Evolutionary conservation across 2,329 filamentous ascomycete genomes (phyloP), one percentile per base, ranked within the genome.

Genomic region (Cladosporium velox): DNA sequence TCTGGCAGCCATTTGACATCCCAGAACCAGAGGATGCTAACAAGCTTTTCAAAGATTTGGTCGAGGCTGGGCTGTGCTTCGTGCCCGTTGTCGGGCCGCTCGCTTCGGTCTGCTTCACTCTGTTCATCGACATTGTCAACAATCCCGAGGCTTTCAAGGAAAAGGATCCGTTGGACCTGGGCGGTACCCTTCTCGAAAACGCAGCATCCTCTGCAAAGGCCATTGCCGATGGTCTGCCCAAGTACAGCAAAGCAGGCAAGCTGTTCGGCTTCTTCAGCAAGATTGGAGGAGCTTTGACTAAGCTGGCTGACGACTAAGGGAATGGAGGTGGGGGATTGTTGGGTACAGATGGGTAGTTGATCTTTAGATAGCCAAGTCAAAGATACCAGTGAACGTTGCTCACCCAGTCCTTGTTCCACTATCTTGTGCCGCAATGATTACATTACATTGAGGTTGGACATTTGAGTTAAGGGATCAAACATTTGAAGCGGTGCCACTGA

Each of bases 201-300:
- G 30, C 21, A n/a, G 54, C 54, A 15, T 18, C 28, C 24, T 34
- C 54, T 7, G 54, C 30, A 18, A 15, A 57, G 54, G 30, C 28
- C 5, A 57, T 57, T 35, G 54, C 54, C 7, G 54, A 57, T 24
- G 54, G 54, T n/a, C 18, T 57, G 30, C 54, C 54, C 15, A 57
- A 57, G 30, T 35, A 34, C 54, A 34, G 15, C 15, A 57, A 34
- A 7, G 54, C 8, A 5, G 54, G 54, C 14, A 34, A 34, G 18
- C 18, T 24, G 24, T 24, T 24, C 24, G 24, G 24, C 24, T 24
- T 24, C 24, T 24, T 57, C 1, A 7, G 54, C 15, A 35, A n/a
- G 54, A 18, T 24, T n/a, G 54, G 30, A 15, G 54, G 54, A 21
- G 54, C 54, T 15, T 18, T 57, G 18, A 34, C 54, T 7, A 35